phyloP scores from a whole-genome alignment of 2,329 filamentous ascomycete species.

The Blumeria graminis region DNA sequence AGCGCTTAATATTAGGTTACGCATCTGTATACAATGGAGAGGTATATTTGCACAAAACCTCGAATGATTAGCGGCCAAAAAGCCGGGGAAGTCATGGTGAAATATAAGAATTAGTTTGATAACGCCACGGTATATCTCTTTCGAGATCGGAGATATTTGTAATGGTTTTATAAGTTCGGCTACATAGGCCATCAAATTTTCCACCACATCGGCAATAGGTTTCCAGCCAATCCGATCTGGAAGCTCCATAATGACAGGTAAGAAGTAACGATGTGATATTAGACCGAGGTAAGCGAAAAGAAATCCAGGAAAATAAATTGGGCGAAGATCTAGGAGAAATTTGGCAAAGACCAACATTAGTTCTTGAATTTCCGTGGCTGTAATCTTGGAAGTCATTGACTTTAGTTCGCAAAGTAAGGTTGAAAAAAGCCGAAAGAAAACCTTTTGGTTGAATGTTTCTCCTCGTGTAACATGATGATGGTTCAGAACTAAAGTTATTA shows the following conservation, averaged over 20 bases:
- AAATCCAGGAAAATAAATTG: constrained; percentile 57
- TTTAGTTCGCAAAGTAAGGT: constrained; percentile 56
- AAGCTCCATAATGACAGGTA: constrained; percentile 51
- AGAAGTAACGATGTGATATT: constrained; percentile 62
- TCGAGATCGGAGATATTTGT: constrained; percentile 42
- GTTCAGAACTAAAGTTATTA: constrained; percentile 62
- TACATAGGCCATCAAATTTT: constrained; percentile 47
- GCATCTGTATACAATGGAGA: constrained; percentile 61
- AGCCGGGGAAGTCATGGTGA: constrained; percentile 88
- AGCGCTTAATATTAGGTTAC: constrained; percentile 70
- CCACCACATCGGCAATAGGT: constrained; percentile 47
- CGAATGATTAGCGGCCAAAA: constrained; percentile 68
- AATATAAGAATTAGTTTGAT: constrained; percentile 65
- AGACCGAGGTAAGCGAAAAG: constrained; percentile 65
- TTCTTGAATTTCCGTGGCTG: constrained; percentile 37
- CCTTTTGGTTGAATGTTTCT: constrained; percentile 63
- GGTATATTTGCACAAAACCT: constrained; percentile 62
- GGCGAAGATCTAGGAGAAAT: constrained; percentile 50
- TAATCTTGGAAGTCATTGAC: constrained; percentile 29
- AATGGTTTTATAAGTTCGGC: constrained; percentile 57
- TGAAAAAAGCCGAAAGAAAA: constrained; percentile 80
- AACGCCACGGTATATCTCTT: constrained; percentile 64
- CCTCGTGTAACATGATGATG: constrained; percentile 62
- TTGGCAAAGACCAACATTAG: constrained; percentile 49
- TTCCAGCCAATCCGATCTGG: constrained; percentile 50